Evolutionary conservation across 805 yeast species (phyloP).

Genomic region (Yamadazyma paraphyllophila): DNA sequence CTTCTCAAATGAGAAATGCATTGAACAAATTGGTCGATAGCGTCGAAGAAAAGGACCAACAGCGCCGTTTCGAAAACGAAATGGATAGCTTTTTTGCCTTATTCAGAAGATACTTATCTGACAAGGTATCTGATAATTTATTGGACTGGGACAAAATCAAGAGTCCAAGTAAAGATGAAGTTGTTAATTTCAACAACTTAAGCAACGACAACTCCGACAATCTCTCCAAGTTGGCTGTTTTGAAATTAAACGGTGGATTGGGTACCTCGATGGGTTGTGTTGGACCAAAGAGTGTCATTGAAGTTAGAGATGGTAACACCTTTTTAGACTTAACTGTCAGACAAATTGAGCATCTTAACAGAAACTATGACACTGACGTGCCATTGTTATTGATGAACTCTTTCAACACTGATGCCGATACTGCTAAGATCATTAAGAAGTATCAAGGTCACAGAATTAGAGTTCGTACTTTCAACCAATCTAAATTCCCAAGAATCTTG

Average conservation of each 20-base stretch:
- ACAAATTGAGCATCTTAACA: conserved; percentile 93
- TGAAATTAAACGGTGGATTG: conserved; percentile 95
- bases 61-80: conserved; percentile 73
- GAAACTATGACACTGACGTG: conserved; percentile 86
- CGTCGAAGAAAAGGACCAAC: conserved; percentile 51
- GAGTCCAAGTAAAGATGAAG: conserved; percentile 88
- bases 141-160: conserved; percentile 94
- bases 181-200: conserved; percentile 69
- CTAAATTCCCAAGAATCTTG: conserved; percentile 94
- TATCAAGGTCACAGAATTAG: conserved; percentile 95
- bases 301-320: conserved; percentile 97
- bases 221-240: conserved; percentile 84
- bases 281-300: conserved; percentile 97
- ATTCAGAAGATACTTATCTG: conserved; percentile 87
- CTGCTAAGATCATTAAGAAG: conserved; percentile 92
- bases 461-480: conserved; percentile 94
- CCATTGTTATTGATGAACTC: conserved; percentile 98
- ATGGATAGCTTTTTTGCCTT: conserved; percentile 93
- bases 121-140: conserved; percentile 80
- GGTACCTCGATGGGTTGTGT: conserved; percentile 99
- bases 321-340: conserved; percentile 94
- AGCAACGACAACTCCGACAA: conserved; percentile 39
- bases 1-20: conserved; percentile 96
- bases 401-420: conserved; percentile 94
- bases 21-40: conserved; percentile 86